Percentiles rank a stretch among this genome's conserved stretches.
Conservation (phyloP, 1,284 basidiomycete genomes). For the Coniferiporia sulphurascens region DNA sequence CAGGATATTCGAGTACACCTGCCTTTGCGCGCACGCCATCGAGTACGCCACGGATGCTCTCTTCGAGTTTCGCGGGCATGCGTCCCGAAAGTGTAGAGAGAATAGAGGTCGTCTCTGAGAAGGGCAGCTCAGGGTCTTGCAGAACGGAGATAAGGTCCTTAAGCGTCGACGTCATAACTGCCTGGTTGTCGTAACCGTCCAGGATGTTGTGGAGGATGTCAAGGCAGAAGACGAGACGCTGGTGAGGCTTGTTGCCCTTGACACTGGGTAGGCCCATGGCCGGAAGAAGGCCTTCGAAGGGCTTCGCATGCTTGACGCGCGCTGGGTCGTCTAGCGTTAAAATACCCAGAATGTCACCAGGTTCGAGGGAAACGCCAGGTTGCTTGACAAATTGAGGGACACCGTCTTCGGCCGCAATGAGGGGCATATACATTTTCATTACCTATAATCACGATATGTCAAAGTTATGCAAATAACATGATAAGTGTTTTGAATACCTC, state of each 20-base stretch:
- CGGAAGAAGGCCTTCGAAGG: constrained; percentile 92
- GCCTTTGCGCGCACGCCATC: constrained; percentile 72
- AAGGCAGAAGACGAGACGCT: constrained; percentile 76
- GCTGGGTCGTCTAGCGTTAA: constrained; percentile 94
- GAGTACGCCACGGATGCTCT: constrained; percentile 75
- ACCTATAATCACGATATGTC: constrained; percentile 46
- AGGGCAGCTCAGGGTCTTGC: constrained; percentile 85
- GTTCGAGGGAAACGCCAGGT: constrained; percentile 91
- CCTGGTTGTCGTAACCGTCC: constrained; percentile 92
- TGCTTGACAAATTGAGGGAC: constrained; percentile 97
- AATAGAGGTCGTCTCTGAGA: constrained; percentile 80
- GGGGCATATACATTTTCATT: constrained; percentile 99
- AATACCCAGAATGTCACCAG: constrained; percentile 98
- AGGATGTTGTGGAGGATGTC: constrained; percentile 88
- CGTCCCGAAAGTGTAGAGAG: constrained; percentile 90
- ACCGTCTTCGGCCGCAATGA: constrained; percentile 95
- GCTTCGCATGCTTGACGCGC: constrained; percentile 97
- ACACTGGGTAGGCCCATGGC: constrained; percentile 83
- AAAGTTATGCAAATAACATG: constrained; percentile 1
- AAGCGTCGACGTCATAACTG: constrained; percentile 77
- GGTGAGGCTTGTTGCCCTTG: constrained; percentile 88
- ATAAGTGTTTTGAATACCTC: constrained; percentile 52
- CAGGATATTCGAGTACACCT: constrained; percentile 80
- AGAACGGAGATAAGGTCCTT: constrained; percentile 80
- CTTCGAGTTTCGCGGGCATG: constrained; percentile 90